These are phyloP conservation scores for Calycina herbarum DNA, from an alignment of 2,329 filamentous ascomycete species.

Conservation along the genomic window DNA sequence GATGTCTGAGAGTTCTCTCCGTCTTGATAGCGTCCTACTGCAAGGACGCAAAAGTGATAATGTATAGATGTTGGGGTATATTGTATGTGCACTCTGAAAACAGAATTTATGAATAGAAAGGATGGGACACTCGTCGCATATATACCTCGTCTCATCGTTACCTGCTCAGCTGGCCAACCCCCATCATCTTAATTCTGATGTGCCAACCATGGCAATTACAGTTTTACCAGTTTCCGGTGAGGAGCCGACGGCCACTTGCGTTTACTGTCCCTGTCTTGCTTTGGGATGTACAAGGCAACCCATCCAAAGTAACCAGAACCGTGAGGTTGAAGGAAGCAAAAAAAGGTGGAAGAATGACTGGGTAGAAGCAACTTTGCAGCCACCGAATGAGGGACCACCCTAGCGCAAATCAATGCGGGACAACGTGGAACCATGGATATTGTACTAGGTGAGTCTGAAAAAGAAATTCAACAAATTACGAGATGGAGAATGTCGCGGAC, in stretches of 20 bases:
- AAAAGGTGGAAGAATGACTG: conserved; percentile 19
- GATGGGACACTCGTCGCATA: conserved; percentile 18
- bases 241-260: conserved; percentile 22
- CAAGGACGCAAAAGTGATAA: conserved; percentile 5
- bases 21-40: conserved; percentile 16
- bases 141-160: conserved; percentile 22
- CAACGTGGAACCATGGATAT: conserved; percentile 15
- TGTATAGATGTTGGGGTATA: conserved; percentile 3
- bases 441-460: neutral
- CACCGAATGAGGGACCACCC: conserved; percentile 20
- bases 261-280: conserved; percentile 17
- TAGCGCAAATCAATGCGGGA: conserved; percentile 28
- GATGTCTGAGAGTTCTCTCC: conserved; percentile 22
- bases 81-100: conserved; percentile 6
- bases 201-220: conserved; percentile 16
- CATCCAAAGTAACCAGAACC: conserved; percentile 12
- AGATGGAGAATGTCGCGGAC: neutral
- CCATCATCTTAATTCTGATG: conserved; percentile 19
- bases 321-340: conserved; percentile 3
- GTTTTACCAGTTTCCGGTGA: conserved; percentile 16
- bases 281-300: conserved; percentile 14
- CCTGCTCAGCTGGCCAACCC: conserved; percentile 16
- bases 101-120: conserved; percentile 8
- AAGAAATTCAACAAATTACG: neutral
- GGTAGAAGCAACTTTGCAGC: conserved; percentile 4